phyloP scores from a whole-genome alignment of 2,329 filamentous ascomycete species.

The Leptographium flavum region DNA sequence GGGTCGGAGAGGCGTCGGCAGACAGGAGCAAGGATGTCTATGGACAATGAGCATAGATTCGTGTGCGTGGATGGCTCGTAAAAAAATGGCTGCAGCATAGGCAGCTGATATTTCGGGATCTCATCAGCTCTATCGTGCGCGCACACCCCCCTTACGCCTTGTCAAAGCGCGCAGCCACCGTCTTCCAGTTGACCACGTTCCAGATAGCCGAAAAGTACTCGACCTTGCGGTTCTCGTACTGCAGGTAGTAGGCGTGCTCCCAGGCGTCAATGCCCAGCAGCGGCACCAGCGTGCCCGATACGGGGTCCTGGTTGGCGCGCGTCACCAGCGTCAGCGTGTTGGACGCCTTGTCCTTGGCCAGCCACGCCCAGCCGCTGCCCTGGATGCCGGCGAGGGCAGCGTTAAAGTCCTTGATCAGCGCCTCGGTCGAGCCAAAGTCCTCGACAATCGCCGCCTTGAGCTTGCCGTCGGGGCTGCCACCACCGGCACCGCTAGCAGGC shows the following conservation, averaged over 20 bases:
- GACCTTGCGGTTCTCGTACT: slow-evolving; percentile 94
- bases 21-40: too few species aligned
- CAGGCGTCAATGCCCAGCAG: slow-evolving; percentile 85
- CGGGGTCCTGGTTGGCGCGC: slow-evolving; percentile 77
- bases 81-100: too few species aligned
- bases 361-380: slow-evolving; percentile 84
- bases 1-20: neutral
- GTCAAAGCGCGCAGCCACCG: slow-evolving; percentile 60
- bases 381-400: slow-evolving; percentile 60
- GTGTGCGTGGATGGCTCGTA: too few species aligned
- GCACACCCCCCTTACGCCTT: slow-evolving; percentile 7
- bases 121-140: too few species aligned
- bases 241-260: slow-evolving; percentile 93
- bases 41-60: too few species aligned
- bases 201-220: slow-evolving; percentile 91
- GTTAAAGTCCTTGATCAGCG: slow-evolving; percentile 53
- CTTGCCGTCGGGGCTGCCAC: slow-evolving; percentile 45
- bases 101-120: too few species aligned
- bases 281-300: slow-evolving; percentile 69
- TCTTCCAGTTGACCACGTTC: slow-evolving; percentile 95
- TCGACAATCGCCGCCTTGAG: slow-evolving; percentile 50
- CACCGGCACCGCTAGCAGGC: slow-evolving; percentile 46
- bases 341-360: slow-evolving; percentile 55
- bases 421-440: slow-evolving; percentile 52
- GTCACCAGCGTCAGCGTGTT: slow-evolving; percentile 52